Conservation (phyloP, 2,329 filamentous ascomycete genomes). For the Elsinoe australis region DNA sequence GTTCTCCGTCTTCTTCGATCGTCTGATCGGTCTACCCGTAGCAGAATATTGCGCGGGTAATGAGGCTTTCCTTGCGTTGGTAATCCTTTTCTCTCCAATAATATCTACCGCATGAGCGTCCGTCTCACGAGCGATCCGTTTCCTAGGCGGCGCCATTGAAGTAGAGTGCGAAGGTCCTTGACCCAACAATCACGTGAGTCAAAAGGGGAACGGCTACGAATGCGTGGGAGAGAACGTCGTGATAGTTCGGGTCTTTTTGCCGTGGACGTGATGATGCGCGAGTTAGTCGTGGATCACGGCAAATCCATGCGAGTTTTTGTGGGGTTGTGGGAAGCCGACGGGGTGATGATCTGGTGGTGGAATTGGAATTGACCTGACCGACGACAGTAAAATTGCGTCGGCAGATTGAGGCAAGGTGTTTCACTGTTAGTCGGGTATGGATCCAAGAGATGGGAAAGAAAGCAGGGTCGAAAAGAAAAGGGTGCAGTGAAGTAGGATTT, state of each 20-base stretch:
- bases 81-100: not conserved
- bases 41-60: constrained; percentile 5
- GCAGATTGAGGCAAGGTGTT: too few relatives aligned
- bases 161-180: too few relatives aligned
- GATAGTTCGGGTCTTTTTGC: not conserved
- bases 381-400: too few relatives aligned
- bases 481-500: constrained; percentile 13
- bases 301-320: constrained; percentile 5
- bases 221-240: not conserved
- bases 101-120: not conserved
- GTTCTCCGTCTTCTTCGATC: constrained; percentile 27
- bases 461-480: not conserved
- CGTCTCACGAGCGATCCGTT: not conserved
- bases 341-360: not conserved
- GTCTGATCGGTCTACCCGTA: constrained; percentile 39
- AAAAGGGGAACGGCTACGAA: not conserved
- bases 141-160: constrained; percentile 3
- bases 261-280: not conserved
- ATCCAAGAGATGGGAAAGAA: constrained; percentile 1
- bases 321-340: constrained; percentile 6
- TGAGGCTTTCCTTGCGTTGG: not conserved
- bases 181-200: too few relatives aligned
- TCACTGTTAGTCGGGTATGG: not conserved
- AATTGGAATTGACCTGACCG: too few relatives aligned
- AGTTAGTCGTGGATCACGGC: constrained; percentile 7